Conservation (phyloP, 2,329 filamentous ascomycete genomes). For the Raffaelea arxii region DNA sequence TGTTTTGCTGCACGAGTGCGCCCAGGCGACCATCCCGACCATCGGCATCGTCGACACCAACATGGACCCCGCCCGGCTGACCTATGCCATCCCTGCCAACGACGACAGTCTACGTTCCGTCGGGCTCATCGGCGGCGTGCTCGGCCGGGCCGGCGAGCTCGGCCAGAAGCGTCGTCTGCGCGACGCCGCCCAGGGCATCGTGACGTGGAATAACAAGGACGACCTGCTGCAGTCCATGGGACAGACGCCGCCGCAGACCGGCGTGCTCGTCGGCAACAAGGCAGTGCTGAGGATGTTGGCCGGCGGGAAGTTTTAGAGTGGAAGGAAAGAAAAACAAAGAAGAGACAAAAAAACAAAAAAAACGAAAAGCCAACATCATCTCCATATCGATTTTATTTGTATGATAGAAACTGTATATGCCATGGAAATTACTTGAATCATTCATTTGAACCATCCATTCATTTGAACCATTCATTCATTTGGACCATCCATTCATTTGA, state of each 20-base stretch:
- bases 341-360: no score
- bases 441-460: no score
- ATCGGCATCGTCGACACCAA: constrained; percentile 94
- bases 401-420: no score
- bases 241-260: background rate
- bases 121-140: constrained; percentile 71
- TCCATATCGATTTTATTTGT: no score
- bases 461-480: no score
- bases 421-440: no score
- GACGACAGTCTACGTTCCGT: constrained; percentile 86
- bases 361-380: no score
- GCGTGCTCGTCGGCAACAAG: background rate
- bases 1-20: constrained; percentile 83
- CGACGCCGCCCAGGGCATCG: constrained; percentile 49
- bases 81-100: constrained; percentile 92
- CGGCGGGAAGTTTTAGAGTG: no score
- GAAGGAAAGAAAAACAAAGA: no score
- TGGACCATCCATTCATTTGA: no score
- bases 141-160: constrained; percentile 73
- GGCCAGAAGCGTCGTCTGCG: constrained; percentile 60
- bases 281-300: background rate
- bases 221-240: constrained; percentile 20
- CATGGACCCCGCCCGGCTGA: constrained; percentile 84
- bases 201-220: constrained; percentile 49
- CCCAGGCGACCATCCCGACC: constrained; percentile 77